phyloP scores from a whole-genome alignment of 106 monocot species.

The Dendrobium officinale region DNA sequence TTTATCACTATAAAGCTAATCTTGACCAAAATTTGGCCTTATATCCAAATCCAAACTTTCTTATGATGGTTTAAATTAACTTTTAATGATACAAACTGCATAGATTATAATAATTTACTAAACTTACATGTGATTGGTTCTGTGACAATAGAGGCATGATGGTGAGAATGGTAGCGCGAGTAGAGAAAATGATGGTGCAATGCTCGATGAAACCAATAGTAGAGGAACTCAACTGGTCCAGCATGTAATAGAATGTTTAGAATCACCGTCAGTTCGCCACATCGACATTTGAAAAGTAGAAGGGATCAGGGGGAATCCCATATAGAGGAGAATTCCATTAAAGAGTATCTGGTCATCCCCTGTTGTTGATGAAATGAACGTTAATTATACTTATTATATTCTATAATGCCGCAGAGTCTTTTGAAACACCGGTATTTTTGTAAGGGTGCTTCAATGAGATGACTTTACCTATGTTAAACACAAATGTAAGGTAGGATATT shows the following conservation, averaged over 20 bases:
- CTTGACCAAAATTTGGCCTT: too few relatives aligned
- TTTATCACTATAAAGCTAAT: too few relatives aligned
- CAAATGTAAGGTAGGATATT: too few relatives aligned
- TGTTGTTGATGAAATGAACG: constrained; percentile 12
- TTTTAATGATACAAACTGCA: too few relatives aligned
- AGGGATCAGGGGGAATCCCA: constrained; percentile 20
- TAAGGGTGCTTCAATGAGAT: too few relatives aligned
- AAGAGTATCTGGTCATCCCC: constrained; percentile 86
- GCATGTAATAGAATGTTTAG: constrained; percentile 38
- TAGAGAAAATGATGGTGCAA: constrained; percentile 93
- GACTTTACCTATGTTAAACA: too few relatives aligned
- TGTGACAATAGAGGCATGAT: constrained; percentile 88
- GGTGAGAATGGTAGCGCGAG: constrained; percentile 94
- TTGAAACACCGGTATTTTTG: too few relatives aligned
- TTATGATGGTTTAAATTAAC: too few relatives aligned
- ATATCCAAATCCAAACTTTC: too few relatives aligned
- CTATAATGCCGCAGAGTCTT: too few relatives aligned
- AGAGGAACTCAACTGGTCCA: constrained; percentile 89
- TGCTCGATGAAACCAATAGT: constrained; percentile 94
- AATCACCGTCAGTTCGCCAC: constrained; percentile 55
- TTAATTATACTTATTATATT: too few relatives aligned
- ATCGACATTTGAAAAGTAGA: constrained; percentile 17
- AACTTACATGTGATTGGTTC: constrained; percentile 89
- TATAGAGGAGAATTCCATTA: constrained; percentile 42
- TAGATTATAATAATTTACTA: too few relatives aligned